Evolutionary conservation across 495 filamentous ascomycete species (phyloP).

Genomic region (Podospora conica): DNA sequence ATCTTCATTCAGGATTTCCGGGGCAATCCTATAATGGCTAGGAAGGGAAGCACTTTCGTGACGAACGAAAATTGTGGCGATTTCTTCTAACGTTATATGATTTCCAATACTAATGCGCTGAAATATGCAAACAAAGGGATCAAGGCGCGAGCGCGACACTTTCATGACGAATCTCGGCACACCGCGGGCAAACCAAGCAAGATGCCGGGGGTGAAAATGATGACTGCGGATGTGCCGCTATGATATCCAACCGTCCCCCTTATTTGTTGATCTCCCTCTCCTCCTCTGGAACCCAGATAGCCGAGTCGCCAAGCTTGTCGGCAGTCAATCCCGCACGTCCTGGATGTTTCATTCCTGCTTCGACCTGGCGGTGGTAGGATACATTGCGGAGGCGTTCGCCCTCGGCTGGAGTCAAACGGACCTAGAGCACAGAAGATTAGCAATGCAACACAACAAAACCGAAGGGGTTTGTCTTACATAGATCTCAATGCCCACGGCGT

Average conservation of each 20-base stretch:
- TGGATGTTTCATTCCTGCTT: conserved; percentile 42
- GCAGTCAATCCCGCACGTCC: conserved; percentile 42
- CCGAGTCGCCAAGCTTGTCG: conserved; percentile 42
- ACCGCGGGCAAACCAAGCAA: too few relatives aligned
- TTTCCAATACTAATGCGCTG: too few relatives aligned
- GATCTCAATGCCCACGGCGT: conserved; percentile 47
- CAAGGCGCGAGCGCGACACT: too few relatives aligned
- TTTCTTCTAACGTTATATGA: too few relatives aligned
- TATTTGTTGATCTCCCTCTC: not conserved
- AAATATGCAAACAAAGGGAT: too few relatives aligned
- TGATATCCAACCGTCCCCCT: not conserved
- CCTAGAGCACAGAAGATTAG: conserved; percentile 12
- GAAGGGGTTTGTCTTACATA: conserved; percentile 40
- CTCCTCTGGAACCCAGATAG: conserved; percentile 19
- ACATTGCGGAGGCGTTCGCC: conserved; percentile 40
- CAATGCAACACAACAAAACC: not conserved
- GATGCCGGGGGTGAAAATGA: too few relatives aligned
- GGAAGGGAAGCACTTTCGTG: too few relatives aligned
- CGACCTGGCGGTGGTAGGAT: conserved; percentile 47
- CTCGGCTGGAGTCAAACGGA: conserved; percentile 46
- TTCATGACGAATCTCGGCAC: too few relatives aligned
- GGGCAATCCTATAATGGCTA: too few relatives aligned
- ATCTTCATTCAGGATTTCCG: too few relatives aligned
- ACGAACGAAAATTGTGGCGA: too few relatives aligned
- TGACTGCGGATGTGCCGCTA: too few relatives aligned